These are phyloP conservation scores for Geopyxis carbonaria DNA, from an alignment of 495 filamentous ascomycete species.

Conservation along the genomic window DNA sequence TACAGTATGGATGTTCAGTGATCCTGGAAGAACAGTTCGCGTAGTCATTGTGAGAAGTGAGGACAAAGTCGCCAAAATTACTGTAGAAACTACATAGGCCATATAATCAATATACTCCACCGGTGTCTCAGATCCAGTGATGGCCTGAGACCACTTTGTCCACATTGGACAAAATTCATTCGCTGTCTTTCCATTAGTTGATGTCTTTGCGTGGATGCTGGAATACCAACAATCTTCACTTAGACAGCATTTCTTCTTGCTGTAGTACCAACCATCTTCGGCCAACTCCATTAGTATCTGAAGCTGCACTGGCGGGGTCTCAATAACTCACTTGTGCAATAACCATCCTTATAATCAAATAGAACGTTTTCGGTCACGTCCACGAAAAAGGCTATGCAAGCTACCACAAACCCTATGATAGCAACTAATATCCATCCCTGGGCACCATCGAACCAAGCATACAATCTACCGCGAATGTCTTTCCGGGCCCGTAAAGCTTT, in stretches of 20 bases:
- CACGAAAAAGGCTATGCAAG: slow-evolving; percentile 72
- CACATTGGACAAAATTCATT: slow-evolving; percentile 25
- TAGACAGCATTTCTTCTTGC: slow-evolving; percentile 61
- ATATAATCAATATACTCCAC: slow-evolving; percentile 63
- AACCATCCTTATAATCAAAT: slow-evolving; percentile 83
- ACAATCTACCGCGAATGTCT: slow-evolving; percentile 63
- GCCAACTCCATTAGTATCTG: neutral
- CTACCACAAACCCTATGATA: slow-evolving; percentile 74
- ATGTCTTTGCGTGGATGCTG: neutral
- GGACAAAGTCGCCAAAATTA: slow-evolving; percentile 54
- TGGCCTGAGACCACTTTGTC: slow-evolving; percentile 21
- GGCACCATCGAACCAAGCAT: slow-evolving; percentile 64
- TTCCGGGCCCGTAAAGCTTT: slow-evolving; percentile 66
- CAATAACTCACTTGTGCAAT: slow-evolving; percentile 40
- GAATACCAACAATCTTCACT: slow-evolving; percentile 29
- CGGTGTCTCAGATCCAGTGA: slow-evolving; percentile 30
- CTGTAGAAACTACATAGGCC: slow-evolving; percentile 52
- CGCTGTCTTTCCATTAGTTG: slow-evolving; percentile 9
- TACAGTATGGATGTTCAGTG: slow-evolving; percentile 65
- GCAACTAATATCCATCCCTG: slow-evolving; percentile 94
- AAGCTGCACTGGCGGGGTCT: slow-evolving; percentile 4
- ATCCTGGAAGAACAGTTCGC: slow-evolving; percentile 79
- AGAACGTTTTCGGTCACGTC: slow-evolving; percentile 67
- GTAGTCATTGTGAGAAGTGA: slow-evolving; percentile 72
- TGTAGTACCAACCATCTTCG: slow-evolving; percentile 44